A percentile compares a stretch with the other conserved stretches of the same genome.
Evolutionary conservation across 495 filamentous ascomycete genomes (phyloP).

Genomic region (Cudoniella acicularis): DNA sequence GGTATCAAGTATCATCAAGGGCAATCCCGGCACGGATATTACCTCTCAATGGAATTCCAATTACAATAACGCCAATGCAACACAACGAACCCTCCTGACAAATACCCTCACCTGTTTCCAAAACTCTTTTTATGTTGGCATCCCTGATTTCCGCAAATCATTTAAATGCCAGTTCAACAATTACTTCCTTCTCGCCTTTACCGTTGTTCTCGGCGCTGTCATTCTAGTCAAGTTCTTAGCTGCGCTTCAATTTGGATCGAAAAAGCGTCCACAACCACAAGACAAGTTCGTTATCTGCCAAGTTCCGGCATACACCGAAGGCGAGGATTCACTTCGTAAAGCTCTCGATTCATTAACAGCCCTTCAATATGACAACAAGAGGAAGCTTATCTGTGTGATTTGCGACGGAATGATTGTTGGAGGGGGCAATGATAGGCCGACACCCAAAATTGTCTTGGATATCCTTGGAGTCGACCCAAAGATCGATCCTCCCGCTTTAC

Average conservation of each 20-base stretch:
- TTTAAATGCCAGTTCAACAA: constrained; percentile 84
- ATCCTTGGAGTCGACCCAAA: constrained; percentile 97
- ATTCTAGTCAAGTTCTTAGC: constrained; percentile 89
- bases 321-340: constrained; percentile 88
- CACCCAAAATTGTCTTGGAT: constrained; percentile 94
- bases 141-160: constrained; percentile 75
- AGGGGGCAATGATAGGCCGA: constrained; percentile 92
- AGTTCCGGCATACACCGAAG: constrained; percentile 96
- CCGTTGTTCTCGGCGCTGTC: constrained; percentile 73
- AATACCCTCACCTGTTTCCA: constrained; percentile 75
- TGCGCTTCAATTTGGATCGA: constrained; percentile 89
- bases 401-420: constrained; percentile 97
- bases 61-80: constrained; percentile 33
- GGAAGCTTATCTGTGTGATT: constrained; percentile 88
- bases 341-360: constrained; percentile 92
- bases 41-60: constrained; percentile 56
- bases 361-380: constrained; percentile 94
- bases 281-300: constrained; percentile 99
- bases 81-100: constrained; percentile 36
- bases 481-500: constrained; percentile 87
- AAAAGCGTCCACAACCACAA: constrained; percentile 82
- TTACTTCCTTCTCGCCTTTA: constrained; percentile 84
- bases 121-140: constrained; percentile 78
- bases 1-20: constrained; percentile 61
- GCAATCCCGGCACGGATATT: constrained; percentile 76